Conservation (phyloP, 2,329 filamentous ascomycete species). For the Penicillium corylophilum region DNA sequence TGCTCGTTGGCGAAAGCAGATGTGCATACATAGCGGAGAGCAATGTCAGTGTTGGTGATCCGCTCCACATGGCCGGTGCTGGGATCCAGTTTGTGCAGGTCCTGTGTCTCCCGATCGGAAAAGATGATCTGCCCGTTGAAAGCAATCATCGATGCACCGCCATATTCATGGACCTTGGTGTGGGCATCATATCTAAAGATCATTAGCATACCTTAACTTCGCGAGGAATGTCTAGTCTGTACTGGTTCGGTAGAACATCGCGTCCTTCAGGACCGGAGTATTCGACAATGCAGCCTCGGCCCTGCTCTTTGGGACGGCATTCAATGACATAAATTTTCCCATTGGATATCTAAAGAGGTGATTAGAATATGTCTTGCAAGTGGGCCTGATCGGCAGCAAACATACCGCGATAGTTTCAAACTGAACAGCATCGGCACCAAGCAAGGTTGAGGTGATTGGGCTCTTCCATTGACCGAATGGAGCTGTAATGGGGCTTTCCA, state of each 20-base stretch:
- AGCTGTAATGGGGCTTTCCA: slow-evolving; percentile 6
- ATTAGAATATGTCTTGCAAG: background rate
- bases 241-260: slow-evolving; percentile 25
- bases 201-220: background rate
- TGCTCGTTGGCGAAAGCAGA: slow-evolving; percentile 6
- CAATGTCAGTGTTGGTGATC: background rate
- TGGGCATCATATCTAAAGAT: background rate
- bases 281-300: slow-evolving; percentile 47
- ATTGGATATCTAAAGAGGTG: background rate
- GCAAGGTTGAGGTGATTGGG: slow-evolving; percentile 28
- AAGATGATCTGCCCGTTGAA: background rate
- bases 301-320: slow-evolving; percentile 34
- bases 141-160: background rate
- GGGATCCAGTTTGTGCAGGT: background rate
- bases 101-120: background rate
- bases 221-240: background rate
- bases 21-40: background rate
- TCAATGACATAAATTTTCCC: slow-evolving; percentile 31
- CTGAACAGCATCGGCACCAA: slow-evolving; percentile 22
- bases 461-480: slow-evolving; percentile 39
- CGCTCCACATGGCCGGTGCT: background rate
- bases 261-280: slow-evolving; percentile 5
- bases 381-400: slow-evolving; percentile 11
- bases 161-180: background rate
- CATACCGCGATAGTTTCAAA: slow-evolving; percentile 11